Base-by-base conservation (phyloP, 2,329 filamentous ascomycete genomes). In the Verticillium longisporum region DNA sequence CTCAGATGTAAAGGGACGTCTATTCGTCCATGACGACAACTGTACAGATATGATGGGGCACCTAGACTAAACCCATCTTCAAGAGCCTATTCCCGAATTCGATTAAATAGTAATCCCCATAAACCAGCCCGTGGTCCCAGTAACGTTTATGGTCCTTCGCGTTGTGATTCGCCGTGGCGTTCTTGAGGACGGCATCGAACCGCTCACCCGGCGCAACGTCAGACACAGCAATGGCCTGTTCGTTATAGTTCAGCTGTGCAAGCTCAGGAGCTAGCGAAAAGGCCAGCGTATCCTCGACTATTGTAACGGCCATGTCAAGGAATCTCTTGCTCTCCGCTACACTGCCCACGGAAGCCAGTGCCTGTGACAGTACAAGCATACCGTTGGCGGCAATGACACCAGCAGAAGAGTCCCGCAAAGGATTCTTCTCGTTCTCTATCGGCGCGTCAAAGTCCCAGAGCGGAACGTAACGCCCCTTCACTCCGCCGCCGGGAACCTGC, bases 381-480 rank as follows among this genome's bases (percentile, higher is more conserved):
- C 77, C 76, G 57, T 78, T 78, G 6, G 77, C 75, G 1, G 76
- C 74, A 55, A 78, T 77, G 18, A 72, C 63, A 0, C 75, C 76
- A 0, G 75, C 74, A 1, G 74, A 76, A 0, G 73, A 73, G 62
- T 77, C 75, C 21, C 72, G 62, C 13, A 76, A 61, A 0, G 72
- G 73, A 21, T 62, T 60, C 1, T 26, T 6, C 18, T 61, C 34
- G 55, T 74, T 69, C 2, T 70, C 64, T 6, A 74, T 64, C 0
- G 80, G 80, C 0, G 80, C 80, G 62, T 83, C 77, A 56, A 83
- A 83, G 60, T 83, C 81, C 74, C 74, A 76, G 0, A 74, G 66
- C 0, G 72, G 72, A 1, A 73, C 70, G 37, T 69, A 66, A 13
- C 66, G 67, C 26, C 68, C 70, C 18, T 61, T 65, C 1, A 58